Evolutionary conservation across 177 flowering plant species (phyloP), one percentile per base, ranked within the genome.

Genomic region (Vitis hybrid): DNA sequence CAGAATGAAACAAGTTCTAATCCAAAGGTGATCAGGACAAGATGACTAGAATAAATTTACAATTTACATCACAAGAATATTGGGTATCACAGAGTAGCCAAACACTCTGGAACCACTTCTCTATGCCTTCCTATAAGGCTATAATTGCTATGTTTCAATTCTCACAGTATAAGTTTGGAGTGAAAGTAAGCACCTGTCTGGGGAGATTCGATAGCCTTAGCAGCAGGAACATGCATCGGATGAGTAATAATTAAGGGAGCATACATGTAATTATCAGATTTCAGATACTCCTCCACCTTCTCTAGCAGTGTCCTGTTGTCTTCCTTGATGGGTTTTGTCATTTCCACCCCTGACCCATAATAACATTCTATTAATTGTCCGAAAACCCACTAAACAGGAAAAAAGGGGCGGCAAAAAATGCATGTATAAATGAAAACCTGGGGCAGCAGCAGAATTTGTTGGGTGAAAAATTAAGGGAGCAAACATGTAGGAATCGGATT

Each of bases 401-500:
- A 62, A 54, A 54, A 63, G 18, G 4, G 23, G 30, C 30, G 0
- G 30, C 30, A 26, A 26, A 26, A 26, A 26, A 26, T 26, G 30
- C 5, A 26, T 3, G 30, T 26, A 26, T 26, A 9, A 19, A 34
- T 13, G 11, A 34, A 59, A 48, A 56, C 71, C 63, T 34, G 69
- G 2, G 26, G 56, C 6, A 51, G 69, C 21, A 19, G 64, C 50
- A 63, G 51, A 50, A 11, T 2, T 14, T 1, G 69, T 34, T 6
- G 69, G 51, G 70, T 72, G 60, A 62, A 77, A 72, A 59, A 78
- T 56, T 18, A 81, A 58, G 32, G 82, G 87, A 66, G 83, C 81
- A 67, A 75, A 85, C 82, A 85, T 68, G 75, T 81, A 80, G 49
- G 74, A 64, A 71, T 83, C 84, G 3, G 81, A 75, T 49, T 68